Evolutionary conservation across 441 rosid genomes (phyloP).

Genomic region (Brassica hybrid): DNA sequence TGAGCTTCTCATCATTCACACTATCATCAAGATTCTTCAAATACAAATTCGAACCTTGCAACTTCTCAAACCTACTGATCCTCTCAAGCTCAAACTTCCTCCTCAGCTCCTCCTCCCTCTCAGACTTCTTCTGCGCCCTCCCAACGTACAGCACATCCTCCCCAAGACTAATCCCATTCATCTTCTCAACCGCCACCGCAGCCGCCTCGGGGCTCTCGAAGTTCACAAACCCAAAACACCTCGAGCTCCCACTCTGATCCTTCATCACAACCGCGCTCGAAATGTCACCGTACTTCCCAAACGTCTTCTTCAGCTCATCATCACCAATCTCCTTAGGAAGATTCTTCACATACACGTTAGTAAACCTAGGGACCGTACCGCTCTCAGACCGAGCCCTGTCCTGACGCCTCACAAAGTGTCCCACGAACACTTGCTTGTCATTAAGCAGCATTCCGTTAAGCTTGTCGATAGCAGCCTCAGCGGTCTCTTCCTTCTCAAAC

Average conservation of each 20-base stretch:
- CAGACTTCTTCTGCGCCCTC: conserved; percentile 74
- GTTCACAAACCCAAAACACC: conserved; percentile 83
- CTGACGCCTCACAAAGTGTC: conserved; percentile 60
- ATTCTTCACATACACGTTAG: conserved; percentile 77
- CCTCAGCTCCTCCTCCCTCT: conserved; percentile 71
- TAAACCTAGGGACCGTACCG: conserved; percentile 53
- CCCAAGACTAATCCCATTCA: conserved; percentile 60
- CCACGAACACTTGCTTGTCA: conserved; percentile 74
- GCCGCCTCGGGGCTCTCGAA: conserved; percentile 64
- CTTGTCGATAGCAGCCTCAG: conserved; percentile 57
- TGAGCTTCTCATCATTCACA: conserved; percentile 65
- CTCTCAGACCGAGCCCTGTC: conserved; percentile 46
- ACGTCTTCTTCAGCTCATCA: conserved; percentile 65
- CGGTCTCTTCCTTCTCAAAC: conserved; percentile 69
- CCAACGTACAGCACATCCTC: conserved; percentile 76
- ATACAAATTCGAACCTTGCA: conserved; percentile 70
- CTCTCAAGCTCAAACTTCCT: conserved; percentile 70
- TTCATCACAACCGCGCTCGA: conserved; percentile 71
- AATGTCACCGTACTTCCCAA: conserved; percentile 63
- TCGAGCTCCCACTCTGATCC: conserved; percentile 67
- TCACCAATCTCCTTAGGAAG: conserved; percentile 60
- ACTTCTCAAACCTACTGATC: conserved; percentile 54
- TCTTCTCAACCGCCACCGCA: conserved; percentile 58
- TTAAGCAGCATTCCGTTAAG: conserved; percentile 78
- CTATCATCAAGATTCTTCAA: conserved; percentile 75